Base-by-base conservation (phyloP, 352 stramenopile species). In the Phytophthora rubi region DNA sequence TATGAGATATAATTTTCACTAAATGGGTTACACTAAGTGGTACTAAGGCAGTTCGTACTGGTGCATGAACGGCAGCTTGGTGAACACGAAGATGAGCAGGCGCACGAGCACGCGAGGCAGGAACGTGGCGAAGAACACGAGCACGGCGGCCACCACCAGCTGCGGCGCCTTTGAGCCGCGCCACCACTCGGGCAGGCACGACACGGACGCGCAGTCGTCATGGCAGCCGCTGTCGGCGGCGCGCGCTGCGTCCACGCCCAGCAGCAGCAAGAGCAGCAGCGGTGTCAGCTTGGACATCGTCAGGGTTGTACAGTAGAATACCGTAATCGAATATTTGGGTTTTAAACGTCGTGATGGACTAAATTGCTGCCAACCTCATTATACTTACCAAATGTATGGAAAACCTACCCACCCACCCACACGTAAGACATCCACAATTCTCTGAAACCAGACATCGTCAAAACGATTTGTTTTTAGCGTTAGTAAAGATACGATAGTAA, bases 101-200 rank as follows among this genome's bases (percentile, higher is more conserved):
- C 88, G 83, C 39, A 97, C 85, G 53, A 95, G 80, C 56, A 97
- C 85, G 37, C 88, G 86, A 23, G 89, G 89, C 60, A 97, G 65
- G 69, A 97, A 97, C 28, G 89, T 94, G 30, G 89, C 89, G 64
- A 94, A 93, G 73, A 97, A 95, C 58, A 97, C 74, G 35, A 97
- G 68, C 15, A 94, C 86, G 12, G 84, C 83, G 10, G 89, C 85
- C 51, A 80, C 74, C 0, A 86, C 81, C 39, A 95, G 73, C 60
- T 71, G 54, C 23, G 78, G 55, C 9, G 84, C 73, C 12, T 77
- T 73, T 3, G 68, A 56, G 21, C 61, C 33, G 10, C 59, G 68
- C 88, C 86, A 95, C 89, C 88, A 95, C 0, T 76, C 45, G 12
- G 81, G 76, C 21, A 91, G 52, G 53, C 85, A 88, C 6, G 70